Evolutionary conservation across 306 rosid genomes (phyloP), one percentile per base, ranked within the genome.

Genomic region (Dryas octopetala): DNA sequence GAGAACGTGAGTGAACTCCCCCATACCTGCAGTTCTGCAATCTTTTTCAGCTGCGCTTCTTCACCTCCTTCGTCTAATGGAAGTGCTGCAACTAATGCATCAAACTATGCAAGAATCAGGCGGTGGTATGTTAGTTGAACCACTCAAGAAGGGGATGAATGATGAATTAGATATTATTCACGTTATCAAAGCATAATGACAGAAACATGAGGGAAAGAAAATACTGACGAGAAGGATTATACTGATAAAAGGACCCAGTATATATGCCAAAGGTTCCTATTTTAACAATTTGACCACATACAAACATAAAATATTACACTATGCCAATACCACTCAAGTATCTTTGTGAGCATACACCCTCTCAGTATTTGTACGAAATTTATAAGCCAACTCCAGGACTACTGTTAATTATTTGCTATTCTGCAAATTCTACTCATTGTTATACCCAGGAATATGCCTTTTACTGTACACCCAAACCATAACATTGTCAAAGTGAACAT

Each of bases 11-110:
- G 49, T 58, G 16, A 62, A 71, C 46, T 76, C 44, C 23, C 23
- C 23, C 75, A 32, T 78, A 91, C 98, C 91, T 94, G 97, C 65
- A 94, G 80, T 83, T 90, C 93, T 60, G 89, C 88, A 76, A 94
- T 94, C 85, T 85, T 83, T 80, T 88, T 88, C 50, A 94, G 83
- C 70, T 94, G 90, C 19, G 79, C 93, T 58, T 90, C 98, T 86
- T 91, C 97, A 51, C 89, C 96, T 77, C 88, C 88, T 51, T 94
- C 91, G 7, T 89, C 78, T 68, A 91, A 69, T 8, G 97, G 96
- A 74, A 94, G 93, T 1, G 91, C 96, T 4, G 93, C 88, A 76
- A 91, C 98, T 76, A 94, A 66, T 71, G 81, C 88, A 85, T 94
- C 98, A 82, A 94, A 90, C 98, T 94, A 78, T 66, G 74, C 40